Conservation (phyloP, 1,284 basidiomycete genomes). For the Cryptococcus sp. region DNA sequence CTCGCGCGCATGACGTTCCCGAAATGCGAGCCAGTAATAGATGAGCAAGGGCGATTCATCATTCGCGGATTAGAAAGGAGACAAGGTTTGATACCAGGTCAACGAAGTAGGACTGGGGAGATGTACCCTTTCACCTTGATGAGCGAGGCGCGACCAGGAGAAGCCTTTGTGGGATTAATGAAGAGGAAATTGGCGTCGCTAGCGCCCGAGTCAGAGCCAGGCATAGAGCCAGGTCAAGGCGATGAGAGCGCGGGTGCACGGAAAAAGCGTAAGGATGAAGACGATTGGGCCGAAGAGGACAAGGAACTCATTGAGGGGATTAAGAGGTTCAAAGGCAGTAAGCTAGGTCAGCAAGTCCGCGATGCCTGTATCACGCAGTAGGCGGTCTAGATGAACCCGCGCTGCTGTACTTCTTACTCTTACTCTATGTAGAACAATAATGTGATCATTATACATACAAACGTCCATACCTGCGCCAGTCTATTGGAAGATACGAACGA, state of each 20-base stretch:
- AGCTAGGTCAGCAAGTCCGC: slow-evolving; percentile 39
- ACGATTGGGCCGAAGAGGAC: slow-evolving; percentile 33
- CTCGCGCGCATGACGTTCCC: slow-evolving; percentile 48
- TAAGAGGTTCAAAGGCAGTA: slow-evolving; percentile 35
- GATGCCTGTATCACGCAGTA: slow-evolving; percentile 46
- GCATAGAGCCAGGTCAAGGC: neutral
- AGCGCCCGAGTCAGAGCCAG: slow-evolving; percentile 1
- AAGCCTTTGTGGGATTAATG: slow-evolving; percentile 27
- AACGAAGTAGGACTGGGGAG: slow-evolving; percentile 21
- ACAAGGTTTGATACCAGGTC: slow-evolving; percentile 35
- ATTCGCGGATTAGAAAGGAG: slow-evolving; percentile 41
- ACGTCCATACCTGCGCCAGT: too few species aligned
- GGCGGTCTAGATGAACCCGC: neutral
- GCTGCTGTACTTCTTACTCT: neutral
- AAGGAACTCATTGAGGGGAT: slow-evolving; percentile 42
- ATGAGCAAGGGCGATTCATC: slow-evolving; percentile 40
- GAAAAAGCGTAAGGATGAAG: neutral
- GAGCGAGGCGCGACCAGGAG: slow-evolving; percentile 12
- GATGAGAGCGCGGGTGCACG: neutral
- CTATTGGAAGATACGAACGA: too few species aligned
- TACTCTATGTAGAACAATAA: neutral
- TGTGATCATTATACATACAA: too few species aligned
- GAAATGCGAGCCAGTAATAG: slow-evolving; percentile 38
- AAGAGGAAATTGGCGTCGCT: slow-evolving; percentile 34
- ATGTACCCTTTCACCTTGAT: slow-evolving; percentile 48